Percentiles rank a stretch among this genome's conserved stretches.
These are phyloP conservation scores for Eucommia ulmoides DNA, from an alignment of 257 asterid species.

Conservation along the genomic window DNA sequence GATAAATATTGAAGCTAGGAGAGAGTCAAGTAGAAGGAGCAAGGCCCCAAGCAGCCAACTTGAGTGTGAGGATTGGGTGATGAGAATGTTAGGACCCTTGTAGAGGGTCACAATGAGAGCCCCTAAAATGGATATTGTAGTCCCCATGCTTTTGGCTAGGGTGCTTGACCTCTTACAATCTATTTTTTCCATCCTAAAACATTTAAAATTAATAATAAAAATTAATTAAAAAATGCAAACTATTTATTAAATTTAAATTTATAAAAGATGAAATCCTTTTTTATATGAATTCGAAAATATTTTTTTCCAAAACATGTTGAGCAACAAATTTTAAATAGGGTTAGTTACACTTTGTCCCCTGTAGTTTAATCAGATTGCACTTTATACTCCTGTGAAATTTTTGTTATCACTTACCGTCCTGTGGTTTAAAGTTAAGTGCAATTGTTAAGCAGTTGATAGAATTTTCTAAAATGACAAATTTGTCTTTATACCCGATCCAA, in stretches of 20 bases:
- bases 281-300: background rate
- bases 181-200: constrained; percentile 43
- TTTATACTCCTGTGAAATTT: too few species aligned
- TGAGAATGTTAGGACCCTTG: constrained; percentile 38
- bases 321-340: background rate
- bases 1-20: constrained; percentile 32
- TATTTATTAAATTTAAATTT: background rate
- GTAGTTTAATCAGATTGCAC: too few species aligned
- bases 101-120: constrained; percentile 41
- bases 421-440: too few species aligned
- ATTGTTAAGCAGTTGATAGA: too few species aligned
- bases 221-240: background rate
- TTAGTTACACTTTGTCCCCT: too few species aligned
- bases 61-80: constrained; percentile 9
- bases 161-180: constrained; percentile 27
- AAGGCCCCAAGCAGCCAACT: constrained; percentile 50
- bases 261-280: background rate
- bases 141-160: constrained; percentile 38
- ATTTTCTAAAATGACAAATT: too few species aligned
- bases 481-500: too few species aligned
- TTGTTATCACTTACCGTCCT: too few species aligned
- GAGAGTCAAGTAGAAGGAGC: constrained; percentile 29
- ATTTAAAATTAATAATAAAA: background rate
- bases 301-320: too few species aligned
- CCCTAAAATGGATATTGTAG: constrained; percentile 34